Evolutionary conservation across 2,329 filamentous ascomycete genomes (phyloP), one percentile per base, ranked within the genome.

Genomic region (Tolypocladium endophyticum): DNA sequence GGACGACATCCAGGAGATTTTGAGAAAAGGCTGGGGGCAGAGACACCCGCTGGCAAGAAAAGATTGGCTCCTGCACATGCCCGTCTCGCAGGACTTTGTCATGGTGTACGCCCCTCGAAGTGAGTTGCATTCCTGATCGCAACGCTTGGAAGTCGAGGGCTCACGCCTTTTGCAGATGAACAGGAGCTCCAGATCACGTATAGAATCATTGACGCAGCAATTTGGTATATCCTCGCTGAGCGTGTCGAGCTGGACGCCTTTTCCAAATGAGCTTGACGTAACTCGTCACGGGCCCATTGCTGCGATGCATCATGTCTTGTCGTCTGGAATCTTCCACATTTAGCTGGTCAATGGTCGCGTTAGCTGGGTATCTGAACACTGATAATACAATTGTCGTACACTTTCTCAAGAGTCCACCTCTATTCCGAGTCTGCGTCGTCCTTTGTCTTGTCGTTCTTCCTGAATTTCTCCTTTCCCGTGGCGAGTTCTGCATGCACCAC

Each of bases 1-100:
- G 0, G 82, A 87, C 50, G 91, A 95, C 69, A 89, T 88, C 57
- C 83, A 80, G 66, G 77, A 87, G 57, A 81, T 94, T 23, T 74
- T 96, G 30, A 81, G 86, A 64, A 85, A 84, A 62, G 89, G 90
- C 1, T 95, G 91, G 90, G 92, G 88, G 1, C 86, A 95, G 74
- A 75, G 83, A 38, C 85, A 87, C 64, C 85, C 83, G 1, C 73
- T 92, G 59, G 86, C 89, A 9, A 82, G 84, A 67, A 86, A 84
- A 58, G 83, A 84, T 52, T 86, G 83, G 77, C 81, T 87, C 35
- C 57, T 74, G 63, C 78, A 79, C 62, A 81, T 84, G 68, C 88
- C 88, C 57, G 85, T 94, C 59, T 89, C 90, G 0, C 75, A 79
- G 4, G 87, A 88, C 50, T 95, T 95, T 71, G 78, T 90, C 60